phyloP scores from a whole-genome alignment of 768 basidiomycete species.

The Chlorophyllum brunneum region DNA sequence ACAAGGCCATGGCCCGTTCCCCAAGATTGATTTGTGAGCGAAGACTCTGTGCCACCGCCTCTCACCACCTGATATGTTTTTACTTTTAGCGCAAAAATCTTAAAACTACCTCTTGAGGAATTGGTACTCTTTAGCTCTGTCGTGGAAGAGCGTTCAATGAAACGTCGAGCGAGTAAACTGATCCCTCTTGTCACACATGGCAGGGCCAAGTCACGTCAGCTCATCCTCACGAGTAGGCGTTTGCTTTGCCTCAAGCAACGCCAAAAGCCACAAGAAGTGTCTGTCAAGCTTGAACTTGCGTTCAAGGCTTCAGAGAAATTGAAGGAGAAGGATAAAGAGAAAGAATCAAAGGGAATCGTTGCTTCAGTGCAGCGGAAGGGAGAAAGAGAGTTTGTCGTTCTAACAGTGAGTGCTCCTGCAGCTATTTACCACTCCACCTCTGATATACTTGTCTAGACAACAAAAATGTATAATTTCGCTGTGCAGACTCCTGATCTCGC shows the following conservation, averaged over 20 bases:
- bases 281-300: constrained; percentile 51
- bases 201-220: constrained; percentile 48
- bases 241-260: constrained; percentile 54
- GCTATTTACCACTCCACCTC: background rate
- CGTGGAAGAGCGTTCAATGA: constrained; percentile 51
- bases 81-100: constrained; percentile 29
- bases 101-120: constrained; percentile 41
- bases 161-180: constrained; percentile 55
- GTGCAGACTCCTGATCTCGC: constrained; percentile 31
- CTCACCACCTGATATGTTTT: background rate
- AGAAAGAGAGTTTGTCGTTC: constrained; percentile 55
- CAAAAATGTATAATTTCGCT: constrained; percentile 43
- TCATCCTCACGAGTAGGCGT: constrained; percentile 54
- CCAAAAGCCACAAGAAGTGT: constrained; percentile 30
- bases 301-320: constrained; percentile 31
- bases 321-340: constrained; percentile 41
- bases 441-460: constrained; percentile 29
- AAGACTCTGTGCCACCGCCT: background rate
- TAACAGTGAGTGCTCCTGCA: constrained; percentile 42
- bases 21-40: constrained; percentile 41
- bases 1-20: constrained; percentile 41
- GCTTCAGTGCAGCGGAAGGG: constrained; percentile 48
- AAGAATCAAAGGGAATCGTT: constrained; percentile 42
- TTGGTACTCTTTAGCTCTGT: constrained; percentile 43
- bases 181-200: constrained; percentile 45